Conservation (phyloP, 23 red algal species). For the Gracilaria vermiculophylla region DNA sequence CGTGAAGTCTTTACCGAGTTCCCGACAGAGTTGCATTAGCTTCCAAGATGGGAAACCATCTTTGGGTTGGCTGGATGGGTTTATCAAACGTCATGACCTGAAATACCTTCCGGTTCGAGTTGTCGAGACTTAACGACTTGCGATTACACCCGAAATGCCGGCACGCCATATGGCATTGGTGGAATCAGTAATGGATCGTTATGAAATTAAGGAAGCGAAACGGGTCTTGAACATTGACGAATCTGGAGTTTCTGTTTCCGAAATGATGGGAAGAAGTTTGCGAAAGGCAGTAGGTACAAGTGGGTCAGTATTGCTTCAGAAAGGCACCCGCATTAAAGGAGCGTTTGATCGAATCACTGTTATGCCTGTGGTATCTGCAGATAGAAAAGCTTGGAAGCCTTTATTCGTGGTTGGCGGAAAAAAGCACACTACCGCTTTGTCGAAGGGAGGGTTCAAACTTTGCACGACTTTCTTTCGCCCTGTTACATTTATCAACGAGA, state of each 20-base stretch:
- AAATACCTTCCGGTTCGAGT: too few relatives aligned
- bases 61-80: background rate
- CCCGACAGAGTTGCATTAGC: background rate
- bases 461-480: background rate
- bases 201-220: background rate
- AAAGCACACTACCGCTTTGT: background rate
- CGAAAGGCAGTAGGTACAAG: too few relatives aligned
- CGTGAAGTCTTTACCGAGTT: background rate
- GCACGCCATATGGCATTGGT: background rate
- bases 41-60: background rate
- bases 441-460: background rate
- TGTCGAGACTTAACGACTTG: background rate
- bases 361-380: conserved; percentile 1
- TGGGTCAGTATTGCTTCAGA: background rate
- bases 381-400: background rate
- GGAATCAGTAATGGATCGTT: background rate
- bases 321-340: background rate
- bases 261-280: too few relatives aligned
- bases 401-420: background rate
- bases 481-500: background rate
- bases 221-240: background rate
- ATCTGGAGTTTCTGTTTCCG: too few relatives aligned
- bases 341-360: background rate
- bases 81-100: background rate
- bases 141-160: background rate